Evolutionary conservation across 139 green algal species (phyloP).

Genomic region (Chlamydomonas incerta): DNA sequence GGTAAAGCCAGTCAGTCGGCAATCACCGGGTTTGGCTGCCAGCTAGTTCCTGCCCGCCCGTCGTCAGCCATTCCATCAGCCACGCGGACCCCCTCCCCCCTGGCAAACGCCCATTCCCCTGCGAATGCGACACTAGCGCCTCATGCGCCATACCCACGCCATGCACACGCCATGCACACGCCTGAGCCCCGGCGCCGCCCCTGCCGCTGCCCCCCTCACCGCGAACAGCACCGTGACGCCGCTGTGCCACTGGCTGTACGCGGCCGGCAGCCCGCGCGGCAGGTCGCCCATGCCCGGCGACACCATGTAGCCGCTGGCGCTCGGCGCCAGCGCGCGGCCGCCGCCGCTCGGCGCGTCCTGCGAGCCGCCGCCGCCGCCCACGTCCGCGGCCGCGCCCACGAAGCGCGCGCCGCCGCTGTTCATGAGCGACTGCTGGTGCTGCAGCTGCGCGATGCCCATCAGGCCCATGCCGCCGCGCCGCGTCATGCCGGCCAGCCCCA

Average conservation of each 20-base stretch:
- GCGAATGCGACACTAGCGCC: too few relatives aligned
- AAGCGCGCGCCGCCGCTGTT: too few relatives aligned
- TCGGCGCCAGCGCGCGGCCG: not conserved
- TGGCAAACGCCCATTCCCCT: too few relatives aligned
- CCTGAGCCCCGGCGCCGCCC: too few relatives aligned
- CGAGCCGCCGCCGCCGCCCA: not conserved
- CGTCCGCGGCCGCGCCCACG: not conserved
- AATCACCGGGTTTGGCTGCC: too few relatives aligned
- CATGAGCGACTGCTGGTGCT: conserved; percentile 16
- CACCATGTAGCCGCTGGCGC: not conserved
- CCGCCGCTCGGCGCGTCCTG: not conserved
- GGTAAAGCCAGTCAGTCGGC: too few relatives aligned
- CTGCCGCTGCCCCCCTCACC: not conserved
- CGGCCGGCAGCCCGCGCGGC: too few relatives aligned
- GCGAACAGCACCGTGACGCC: conserved; percentile 39
- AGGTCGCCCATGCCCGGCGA: not conserved
- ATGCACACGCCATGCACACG: too few relatives aligned
- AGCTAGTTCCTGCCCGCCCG: too few relatives aligned
- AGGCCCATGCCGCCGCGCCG: not conserved
- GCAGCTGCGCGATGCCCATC: not conserved
- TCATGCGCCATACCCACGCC: too few relatives aligned
- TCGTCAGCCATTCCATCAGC: too few relatives aligned
- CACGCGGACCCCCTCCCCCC: too few relatives aligned
- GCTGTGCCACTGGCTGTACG: conserved; percentile 57
- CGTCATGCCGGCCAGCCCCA: conserved; percentile 2